Evolutionary conservation across 2,329 filamentous ascomycete species (phyloP).

Genomic region (Verticillium klebahnii): DNA sequence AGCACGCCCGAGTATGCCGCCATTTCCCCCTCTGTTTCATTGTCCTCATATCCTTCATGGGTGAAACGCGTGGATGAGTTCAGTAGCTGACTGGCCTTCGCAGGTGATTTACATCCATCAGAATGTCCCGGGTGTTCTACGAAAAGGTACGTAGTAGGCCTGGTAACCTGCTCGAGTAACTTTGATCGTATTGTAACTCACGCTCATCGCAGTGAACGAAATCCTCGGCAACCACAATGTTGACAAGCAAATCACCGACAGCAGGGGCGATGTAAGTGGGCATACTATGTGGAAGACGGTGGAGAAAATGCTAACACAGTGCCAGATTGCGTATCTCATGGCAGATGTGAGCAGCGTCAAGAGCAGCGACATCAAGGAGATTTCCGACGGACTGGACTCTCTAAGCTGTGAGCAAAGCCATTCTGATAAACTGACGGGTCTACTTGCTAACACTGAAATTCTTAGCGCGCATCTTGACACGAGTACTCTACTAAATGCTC

Average conservation of each 20-base stretch:
- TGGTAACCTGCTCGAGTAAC: not conserved
- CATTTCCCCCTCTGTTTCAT: not conserved
- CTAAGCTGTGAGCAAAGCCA: slow-evolving; percentile 61
- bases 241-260: slow-evolving; percentile 98
- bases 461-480: slow-evolving; percentile 40
- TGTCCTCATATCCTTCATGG: too few relatives aligned
- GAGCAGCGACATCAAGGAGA: slow-evolving; percentile 74
- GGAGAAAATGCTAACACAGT: slow-evolving; percentile 12
- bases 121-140: slow-evolving; percentile 92
- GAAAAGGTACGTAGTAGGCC: slow-evolving; percentile 56
- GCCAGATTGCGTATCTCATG: slow-evolving; percentile 86
- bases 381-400: slow-evolving; percentile 77
- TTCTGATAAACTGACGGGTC: slow-evolving; percentile 8
- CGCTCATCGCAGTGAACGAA: slow-evolving; percentile 66
- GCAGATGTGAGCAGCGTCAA: slow-evolving; percentile 91
- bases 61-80: too few relatives aligned
- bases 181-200: not conserved
- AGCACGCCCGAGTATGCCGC: slow-evolving; percentile 71
- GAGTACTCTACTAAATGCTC: slow-evolving; percentile 36
- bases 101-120: slow-evolving; percentile 92
- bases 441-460: slow-evolving; percentile 1
- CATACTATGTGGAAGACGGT: not conserved
- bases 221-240: slow-evolving; percentile 95
- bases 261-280: slow-evolving; percentile 72
- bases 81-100: slow-evolving; percentile 9